Percentiles rank a stretch among this genome's conserved stretches.
Conservation (phyloP, 371 early-diverging fungal genomes). For the Mucor lusitanicus region DNA sequence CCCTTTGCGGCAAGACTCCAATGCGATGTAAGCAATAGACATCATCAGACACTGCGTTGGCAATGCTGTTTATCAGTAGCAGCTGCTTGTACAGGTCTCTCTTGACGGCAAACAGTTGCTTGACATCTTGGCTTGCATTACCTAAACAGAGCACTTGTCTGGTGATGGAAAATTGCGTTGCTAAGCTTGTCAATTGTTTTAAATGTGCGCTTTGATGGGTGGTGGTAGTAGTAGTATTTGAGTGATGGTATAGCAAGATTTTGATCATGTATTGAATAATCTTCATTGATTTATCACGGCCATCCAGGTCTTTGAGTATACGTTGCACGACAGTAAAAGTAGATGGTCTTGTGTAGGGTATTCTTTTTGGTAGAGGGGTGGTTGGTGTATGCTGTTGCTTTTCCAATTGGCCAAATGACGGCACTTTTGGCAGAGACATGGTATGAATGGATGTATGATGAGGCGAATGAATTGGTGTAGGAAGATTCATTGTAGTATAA, state of each 20-base stretch:
- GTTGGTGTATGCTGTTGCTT: neutral
- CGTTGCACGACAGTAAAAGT: neutral
- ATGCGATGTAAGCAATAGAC: conserved; percentile 68
- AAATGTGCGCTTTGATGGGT: conserved; percentile 14
- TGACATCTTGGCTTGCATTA: conserved; percentile 63
- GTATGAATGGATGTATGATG: neutral
- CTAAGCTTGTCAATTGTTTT: conserved; percentile 50
- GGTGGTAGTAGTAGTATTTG: no score
- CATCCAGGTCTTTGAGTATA: conserved; percentile 50
- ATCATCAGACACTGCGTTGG: conserved; percentile 74
- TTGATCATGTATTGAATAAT: conserved; percentile 73
- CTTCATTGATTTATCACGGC: conserved; percentile 81
- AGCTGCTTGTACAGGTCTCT: neutral
- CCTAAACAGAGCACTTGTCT: conserved; percentile 73
- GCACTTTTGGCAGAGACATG: neutral
- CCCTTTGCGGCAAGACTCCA: conserved; percentile 50
- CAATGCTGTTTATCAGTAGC: conserved; percentile 36
- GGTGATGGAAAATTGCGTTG: conserved; percentile 69
- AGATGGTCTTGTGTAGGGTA: neutral
- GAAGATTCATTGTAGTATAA: neutral
- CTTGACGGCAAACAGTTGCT: neutral
- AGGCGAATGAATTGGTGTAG: neutral
- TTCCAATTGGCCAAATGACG: neutral
- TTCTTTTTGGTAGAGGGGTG: neutral
- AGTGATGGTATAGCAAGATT: conserved; percentile 44